Conservation (phyloP, 2,329 filamentous ascomycete species). For the Diplodia corticola region DNA sequence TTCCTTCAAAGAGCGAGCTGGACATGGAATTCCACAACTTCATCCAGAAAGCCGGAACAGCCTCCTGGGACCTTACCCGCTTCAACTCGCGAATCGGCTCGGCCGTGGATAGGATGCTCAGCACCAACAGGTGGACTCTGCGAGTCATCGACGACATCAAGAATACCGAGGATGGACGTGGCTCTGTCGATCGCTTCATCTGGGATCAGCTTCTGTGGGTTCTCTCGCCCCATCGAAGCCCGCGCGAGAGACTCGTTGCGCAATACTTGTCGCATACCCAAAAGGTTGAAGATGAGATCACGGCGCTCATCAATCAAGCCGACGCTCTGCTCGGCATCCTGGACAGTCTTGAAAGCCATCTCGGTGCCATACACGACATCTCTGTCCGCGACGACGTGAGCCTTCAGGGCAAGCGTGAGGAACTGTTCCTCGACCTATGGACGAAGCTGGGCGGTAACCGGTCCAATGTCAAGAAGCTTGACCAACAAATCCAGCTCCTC, state of each 20-base stretch:
- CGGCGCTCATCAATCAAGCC: constrained; percentile 67
- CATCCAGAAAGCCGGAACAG: constrained; percentile 65
- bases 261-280: constrained; percentile 74
- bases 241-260: constrained; percentile 60
- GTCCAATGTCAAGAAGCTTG: constrained; percentile 59
- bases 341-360: constrained; percentile 66
- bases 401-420: constrained; percentile 60
- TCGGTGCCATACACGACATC: constrained; percentile 69
- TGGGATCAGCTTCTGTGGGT: constrained; percentile 39
- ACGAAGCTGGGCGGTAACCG: constrained; percentile 71
- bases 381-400: constrained; percentile 63
- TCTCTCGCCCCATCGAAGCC: constrained; percentile 31
- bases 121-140: constrained; percentile 71
- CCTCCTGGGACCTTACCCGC: constrained; percentile 66
- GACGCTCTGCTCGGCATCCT: constrained; percentile 67
- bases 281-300: constrained; percentile 69
- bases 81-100: constrained; percentile 77
- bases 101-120: constrained; percentile 72
- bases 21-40: constrained; percentile 75
- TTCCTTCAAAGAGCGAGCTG: constrained; percentile 69
- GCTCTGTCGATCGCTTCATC: constrained; percentile 42
- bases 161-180: constrained; percentile 28
- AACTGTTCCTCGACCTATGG: constrained; percentile 71
- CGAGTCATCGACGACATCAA: constrained; percentile 37
- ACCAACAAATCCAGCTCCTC: constrained; percentile 65